Evolutionary conservation across 495 filamentous ascomycete species (phyloP), one percentile per base, ranked within the genome.

Genomic region (Bacidia gigantensis): DNA sequence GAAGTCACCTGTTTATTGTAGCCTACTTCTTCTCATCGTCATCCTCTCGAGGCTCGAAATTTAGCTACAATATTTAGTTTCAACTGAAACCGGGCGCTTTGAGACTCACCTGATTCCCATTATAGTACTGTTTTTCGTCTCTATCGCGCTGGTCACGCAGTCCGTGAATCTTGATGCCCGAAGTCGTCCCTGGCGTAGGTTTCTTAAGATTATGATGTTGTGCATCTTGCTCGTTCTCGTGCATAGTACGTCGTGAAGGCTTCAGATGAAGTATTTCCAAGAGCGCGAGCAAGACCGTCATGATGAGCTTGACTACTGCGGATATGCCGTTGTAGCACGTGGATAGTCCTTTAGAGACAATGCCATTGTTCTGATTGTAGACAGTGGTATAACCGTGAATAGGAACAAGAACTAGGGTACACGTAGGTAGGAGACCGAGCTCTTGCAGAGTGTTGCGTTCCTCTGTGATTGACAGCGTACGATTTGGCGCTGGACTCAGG

Each of bases 341-440:
- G 26, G 67, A 72, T 11, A 67, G 58, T n/a, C 64, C 68, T 49
- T 68, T 67, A 3, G 64, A 67, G 2, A 74, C 68, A 1, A 78
- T 48, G 41, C 72, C 69, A 10, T 65, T 57, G 9, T 60, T 67
- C 0, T 62, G 50, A 0, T 63, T 56, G 57, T 90, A 89, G 0
- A 84, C 82, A 3, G 76, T 68, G 0, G 74, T 73, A 54, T 75
- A 82, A 2, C 71, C 76, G 21, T 72, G 64, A 1, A 84, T 77
- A 0, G 85, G 83, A 1, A 93, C 73, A 50, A 96, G 77, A 38
- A 96, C 84, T 0, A 97, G 70, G 2, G 84, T 97, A 2, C 87
- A 83, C 0, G 76, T 85, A 0, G 90, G 87, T 3, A 76, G 72
- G 1, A 95, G 70, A 9, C 78, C 82, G 12, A 95, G 69, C 1